Conservation (phyloP, 805 yeast genomes). For the Yarrowia divulgata region DNA sequence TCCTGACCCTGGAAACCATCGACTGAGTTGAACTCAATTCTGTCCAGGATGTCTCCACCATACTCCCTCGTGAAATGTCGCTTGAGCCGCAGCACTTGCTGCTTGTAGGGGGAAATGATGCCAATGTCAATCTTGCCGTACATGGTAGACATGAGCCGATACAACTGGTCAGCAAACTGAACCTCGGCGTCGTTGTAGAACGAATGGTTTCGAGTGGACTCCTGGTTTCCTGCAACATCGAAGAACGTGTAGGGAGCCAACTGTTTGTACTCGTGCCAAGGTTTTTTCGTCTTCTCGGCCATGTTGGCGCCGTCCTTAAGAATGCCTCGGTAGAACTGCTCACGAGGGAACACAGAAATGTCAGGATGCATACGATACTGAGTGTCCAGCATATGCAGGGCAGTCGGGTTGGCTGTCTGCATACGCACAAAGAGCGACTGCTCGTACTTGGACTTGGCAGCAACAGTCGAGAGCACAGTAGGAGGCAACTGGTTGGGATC, state of each 20-base stretch:
- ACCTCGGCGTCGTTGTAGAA: conserved; percentile 77
- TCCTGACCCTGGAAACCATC: conserved; percentile 99
- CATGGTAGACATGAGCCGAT: conserved; percentile 56
- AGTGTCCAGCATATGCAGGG: conserved; percentile 79
- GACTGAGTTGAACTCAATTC: conserved; percentile 89
- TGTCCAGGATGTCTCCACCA: conserved; percentile 68
- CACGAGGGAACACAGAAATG: conserved; percentile 85
- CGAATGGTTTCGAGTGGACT: conserved; percentile 68
- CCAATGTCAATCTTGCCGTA: conserved; percentile 68
- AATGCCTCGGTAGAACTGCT: conserved; percentile 75
- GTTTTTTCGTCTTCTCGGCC: conserved; percentile 62
- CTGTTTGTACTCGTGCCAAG: conserved; percentile 71
- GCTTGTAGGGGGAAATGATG: conserved; percentile 92
- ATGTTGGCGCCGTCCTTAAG: conserved; percentile 82
- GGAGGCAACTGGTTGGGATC: conserved; percentile 99
- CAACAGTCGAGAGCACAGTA: conserved; percentile 88
- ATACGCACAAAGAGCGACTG: conserved; percentile 93
- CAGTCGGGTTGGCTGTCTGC: conserved; percentile 67
- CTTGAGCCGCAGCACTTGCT: conserved; percentile 71
- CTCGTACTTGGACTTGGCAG: conserved; percentile 80
- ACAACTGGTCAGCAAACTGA: conserved; percentile 70
- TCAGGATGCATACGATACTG: conserved; percentile 98
- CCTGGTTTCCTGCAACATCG: conserved; percentile 70
- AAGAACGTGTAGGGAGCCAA: conserved; percentile 83
- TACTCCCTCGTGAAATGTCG: conserved; percentile 62